Evolutionary conservation across 768 basidiomycete species (phyloP).

Genomic region (Botryobasidium botryosum): DNA sequence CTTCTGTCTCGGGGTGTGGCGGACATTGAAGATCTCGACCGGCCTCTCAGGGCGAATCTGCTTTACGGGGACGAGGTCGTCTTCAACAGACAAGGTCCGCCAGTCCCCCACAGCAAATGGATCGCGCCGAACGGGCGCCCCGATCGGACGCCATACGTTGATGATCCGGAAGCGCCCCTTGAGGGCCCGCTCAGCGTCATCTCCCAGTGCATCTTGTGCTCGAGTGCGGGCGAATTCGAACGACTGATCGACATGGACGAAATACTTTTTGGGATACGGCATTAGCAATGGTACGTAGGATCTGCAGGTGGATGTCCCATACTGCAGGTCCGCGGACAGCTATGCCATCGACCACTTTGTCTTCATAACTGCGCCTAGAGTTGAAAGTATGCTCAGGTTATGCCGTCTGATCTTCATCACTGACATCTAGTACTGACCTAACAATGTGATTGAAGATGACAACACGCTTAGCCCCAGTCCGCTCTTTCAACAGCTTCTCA

Average conservation of each 20-base stretch:
- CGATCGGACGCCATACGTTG: slow-evolving; percentile 39
- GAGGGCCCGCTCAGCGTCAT: neutral
- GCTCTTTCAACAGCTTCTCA: slow-evolving; percentile 36
- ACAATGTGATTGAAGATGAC: slow-evolving; percentile 41
- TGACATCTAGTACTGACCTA: too few relatives aligned
- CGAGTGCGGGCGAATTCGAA: slow-evolving; percentile 6
- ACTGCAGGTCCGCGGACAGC: too few relatives aligned
- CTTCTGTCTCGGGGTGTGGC: slow-evolving; percentile 28
- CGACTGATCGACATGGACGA: too few relatives aligned
- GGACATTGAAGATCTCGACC: slow-evolving; percentile 35
- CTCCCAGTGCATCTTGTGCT: slow-evolving; percentile 3
- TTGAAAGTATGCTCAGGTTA: too few relatives aligned
- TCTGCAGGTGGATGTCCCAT: too few relatives aligned
- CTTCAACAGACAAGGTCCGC: slow-evolving; percentile 23
- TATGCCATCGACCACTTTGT: too few relatives aligned
- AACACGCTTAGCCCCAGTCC: slow-evolving; percentile 42
- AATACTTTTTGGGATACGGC: too few relatives aligned
- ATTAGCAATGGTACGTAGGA: too few relatives aligned
- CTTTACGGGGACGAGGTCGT: slow-evolving; percentile 28
- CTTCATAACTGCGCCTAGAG: too few relatives aligned
- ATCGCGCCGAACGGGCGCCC: slow-evolving; percentile 28
- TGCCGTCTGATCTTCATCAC: too few relatives aligned
- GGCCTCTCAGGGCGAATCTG: slow-evolving; percentile 33
- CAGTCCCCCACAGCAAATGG: slow-evolving; percentile 35
- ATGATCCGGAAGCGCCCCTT: slow-evolving; percentile 20